Base-by-base conservation (phyloP, 306 rosid genomes). In the Spatholobus suberectus region DNA sequence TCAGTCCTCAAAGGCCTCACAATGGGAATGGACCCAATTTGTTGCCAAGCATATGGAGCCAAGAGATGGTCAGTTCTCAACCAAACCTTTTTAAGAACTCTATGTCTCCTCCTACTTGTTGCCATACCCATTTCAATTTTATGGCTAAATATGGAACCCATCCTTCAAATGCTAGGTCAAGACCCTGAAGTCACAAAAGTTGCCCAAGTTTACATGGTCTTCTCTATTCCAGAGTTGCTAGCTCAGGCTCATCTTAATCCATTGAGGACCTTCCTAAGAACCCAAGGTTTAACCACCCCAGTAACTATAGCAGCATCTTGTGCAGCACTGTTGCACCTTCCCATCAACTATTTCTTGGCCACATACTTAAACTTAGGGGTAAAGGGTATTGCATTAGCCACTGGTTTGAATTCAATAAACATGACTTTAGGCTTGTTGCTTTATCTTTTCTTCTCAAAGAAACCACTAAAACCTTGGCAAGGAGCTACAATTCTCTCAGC, bases 31-130 rank as follows among this genome's bases (percentile, higher is more conserved):
- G 99, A 95, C 26, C 97, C 98, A 1, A 89, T 95, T n/a, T 95
- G 99, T 73, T 90, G 97, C 77, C 99, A 95, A 89, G 99, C 99
- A 3, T 95, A 72, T 70, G 97, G 99, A 1, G 94, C 98, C 34
- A 88, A 92, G 73, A 88, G 92, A 79, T 89, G 87, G 88, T 81
- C 91, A 73, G 88, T 95, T 68, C 86, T 95, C 0, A 81, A 86
- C 83, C 99, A 92, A 77, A 88, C 98, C 74, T 86, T 89, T 74
- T 87, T 82, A 37, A 90, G 84, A 88, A 93, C 98, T 0, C 5
- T 90, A 0, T 92, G 87, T 76, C 98, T 95, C 79, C 98, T 93
- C 43, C 67, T 93, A 2, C 59, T 92, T 14, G 98, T 95, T 15
- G 52, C 96, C 70, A 74, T 95, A 8, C 92, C 98, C n/a, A 92